A percentile compares a stretch with the other conserved stretches of the same genome.
These are phyloP conservation scores for Coemansia sp. DNA, from an alignment of 192 early-diverging fungal species.

Conservation along the genomic window DNA sequence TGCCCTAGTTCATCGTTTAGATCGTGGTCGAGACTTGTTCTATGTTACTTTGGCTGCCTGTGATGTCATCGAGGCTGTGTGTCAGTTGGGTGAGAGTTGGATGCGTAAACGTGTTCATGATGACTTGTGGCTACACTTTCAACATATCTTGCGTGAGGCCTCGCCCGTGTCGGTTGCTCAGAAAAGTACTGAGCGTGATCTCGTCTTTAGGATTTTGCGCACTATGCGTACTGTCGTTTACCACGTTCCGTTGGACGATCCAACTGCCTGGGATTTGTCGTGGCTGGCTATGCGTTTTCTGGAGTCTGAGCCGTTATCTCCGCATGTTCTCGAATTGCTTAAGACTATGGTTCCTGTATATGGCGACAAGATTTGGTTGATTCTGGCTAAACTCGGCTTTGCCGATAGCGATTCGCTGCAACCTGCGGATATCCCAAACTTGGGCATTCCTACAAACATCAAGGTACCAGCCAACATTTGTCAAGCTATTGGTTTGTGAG, in stretches of 20 bases:
- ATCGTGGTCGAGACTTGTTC: conserved; percentile 15
- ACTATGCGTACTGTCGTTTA: conserved; percentile 34
- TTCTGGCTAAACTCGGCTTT: conserved; percentile 28
- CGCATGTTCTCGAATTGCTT: conserved; percentile 16
- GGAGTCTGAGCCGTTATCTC: conserved; percentile 1
- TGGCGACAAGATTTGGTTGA: conserved; percentile 46
- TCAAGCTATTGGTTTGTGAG: conserved; percentile 17
- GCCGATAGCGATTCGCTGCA: neutral
- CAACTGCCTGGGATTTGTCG: conserved; percentile 24
- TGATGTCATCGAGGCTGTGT: conserved; percentile 37
- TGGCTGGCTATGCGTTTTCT: conserved; percentile 18
- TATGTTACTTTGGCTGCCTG: conserved; percentile 39
- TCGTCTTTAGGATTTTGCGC: conserved; percentile 15
- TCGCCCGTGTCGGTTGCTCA: neutral
- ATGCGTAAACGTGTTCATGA: conserved; percentile 44
- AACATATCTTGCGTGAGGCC: conserved; percentile 1
- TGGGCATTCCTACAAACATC: conserved; percentile 12
- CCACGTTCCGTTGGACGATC: conserved; percentile 33
- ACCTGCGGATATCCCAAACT: conserved; percentile 8
- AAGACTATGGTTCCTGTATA: conserved; percentile 34
- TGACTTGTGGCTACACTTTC: conserved; percentile 39
- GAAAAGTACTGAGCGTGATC: conserved; percentile 10
- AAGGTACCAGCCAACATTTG: conserved; percentile 20
- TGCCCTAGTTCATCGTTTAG: conserved; percentile 20
- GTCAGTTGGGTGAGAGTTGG: conserved; percentile 30